phyloP scores from a whole-genome alignment of 2,329 filamentous ascomycete species.

The Pseudogymnoascus sp. region DNA sequence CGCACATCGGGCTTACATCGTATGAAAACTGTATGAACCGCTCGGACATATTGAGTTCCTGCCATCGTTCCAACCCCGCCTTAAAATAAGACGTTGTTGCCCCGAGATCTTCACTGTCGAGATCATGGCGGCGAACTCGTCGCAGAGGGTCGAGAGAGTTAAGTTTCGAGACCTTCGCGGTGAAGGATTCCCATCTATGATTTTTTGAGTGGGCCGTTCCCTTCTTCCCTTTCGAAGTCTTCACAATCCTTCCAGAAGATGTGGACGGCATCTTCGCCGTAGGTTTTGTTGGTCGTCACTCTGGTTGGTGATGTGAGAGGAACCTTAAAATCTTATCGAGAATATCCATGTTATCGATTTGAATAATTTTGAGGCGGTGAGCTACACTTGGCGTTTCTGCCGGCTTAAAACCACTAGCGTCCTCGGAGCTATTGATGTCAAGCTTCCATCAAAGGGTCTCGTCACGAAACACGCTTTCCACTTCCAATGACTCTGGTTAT shows the following conservation, averaged over 20 bases:
- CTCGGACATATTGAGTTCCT: conserved; percentile 82
- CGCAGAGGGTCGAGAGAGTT: conserved; percentile 87
- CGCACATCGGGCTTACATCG: conserved; percentile 69
- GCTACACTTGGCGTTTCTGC: conserved; percentile 2
- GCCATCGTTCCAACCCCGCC: conserved; percentile 78
- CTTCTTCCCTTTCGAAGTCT: conserved; percentile 63
- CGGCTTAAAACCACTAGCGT: conserved; percentile 4
- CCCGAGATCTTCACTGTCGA: conserved; percentile 71
- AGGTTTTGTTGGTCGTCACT: conserved; percentile 6
- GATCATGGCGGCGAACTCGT: conserved; percentile 75
- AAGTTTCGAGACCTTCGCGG: conserved; percentile 80
- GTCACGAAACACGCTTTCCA: neutral
- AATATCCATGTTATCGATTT: conserved; percentile 8
- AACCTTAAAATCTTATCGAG: conserved; percentile 9
- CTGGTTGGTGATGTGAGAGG: conserved; percentile 7
- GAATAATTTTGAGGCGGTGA: conserved; percentile 10
- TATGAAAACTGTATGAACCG: conserved; percentile 72
- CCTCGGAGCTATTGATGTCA: neutral
- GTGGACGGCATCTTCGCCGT: conserved; percentile 51
- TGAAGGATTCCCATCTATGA: conserved; percentile 88
- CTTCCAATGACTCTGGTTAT: neutral
- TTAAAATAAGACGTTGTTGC: conserved; percentile 81
- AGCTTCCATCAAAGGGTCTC: neutral
- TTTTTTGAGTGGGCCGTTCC: conserved; percentile 71
- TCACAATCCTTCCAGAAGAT: conserved; percentile 60